Percentiles rank a stretch among this genome's conserved stretches.
phyloP scores from a whole-genome alignment of 495 filamentous ascomycete species.

The Xylaria telfairii region DNA sequence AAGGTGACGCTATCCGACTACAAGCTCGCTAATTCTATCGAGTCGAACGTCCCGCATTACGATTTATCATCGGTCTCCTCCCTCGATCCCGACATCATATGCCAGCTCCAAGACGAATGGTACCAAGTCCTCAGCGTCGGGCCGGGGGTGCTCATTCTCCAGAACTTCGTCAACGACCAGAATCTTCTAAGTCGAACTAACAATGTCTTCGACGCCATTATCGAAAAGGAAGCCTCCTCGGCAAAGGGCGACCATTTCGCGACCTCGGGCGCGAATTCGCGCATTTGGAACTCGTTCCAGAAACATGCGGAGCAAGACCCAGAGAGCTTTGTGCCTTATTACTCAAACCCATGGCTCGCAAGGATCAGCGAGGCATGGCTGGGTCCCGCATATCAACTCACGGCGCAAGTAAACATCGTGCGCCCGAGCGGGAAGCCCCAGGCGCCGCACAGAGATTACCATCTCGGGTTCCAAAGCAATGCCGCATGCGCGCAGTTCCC shows the following conservation, averaged over 20 bases:
- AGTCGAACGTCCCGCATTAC: constrained; percentile 61
- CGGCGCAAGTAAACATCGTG: constrained; percentile 63
- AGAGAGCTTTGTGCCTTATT: constrained; percentile 56
- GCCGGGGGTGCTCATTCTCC: constrained; percentile 59
- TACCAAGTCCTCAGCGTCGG: constrained; percentile 58
- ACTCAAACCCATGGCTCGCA: constrained; percentile 59
- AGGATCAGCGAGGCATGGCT: constrained; percentile 56
- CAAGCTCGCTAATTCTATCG: constrained; percentile 48
- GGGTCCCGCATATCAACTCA: constrained; percentile 59
- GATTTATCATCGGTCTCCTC: constrained; percentile 42
- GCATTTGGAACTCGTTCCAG: constrained; percentile 65
- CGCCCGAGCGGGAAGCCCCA: constrained; percentile 59
- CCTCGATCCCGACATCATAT: constrained; percentile 27
- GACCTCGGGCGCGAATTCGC: constrained; percentile 51
- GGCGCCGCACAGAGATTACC: constrained; percentile 61
- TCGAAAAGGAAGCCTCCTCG: constrained; percentile 43
- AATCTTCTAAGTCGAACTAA: constrained; percentile 47
- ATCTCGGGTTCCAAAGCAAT: constrained; percentile 58
- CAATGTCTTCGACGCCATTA: constrained; percentile 51
- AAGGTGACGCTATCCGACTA: constrained; percentile 44
- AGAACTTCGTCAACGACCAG: constrained; percentile 48
- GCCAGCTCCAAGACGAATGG: constrained; percentile 60
- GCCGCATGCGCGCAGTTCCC: constrained; percentile 41
- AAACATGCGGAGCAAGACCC: constrained; percentile 59
- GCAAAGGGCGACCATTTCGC: constrained; percentile 63